Percentiles rank a stretch among this genome's conserved stretches.
Evolutionary conservation across 176 grass and related monocot genomes (phyloP).

Genomic region (Alopecurus myosuroides): DNA sequence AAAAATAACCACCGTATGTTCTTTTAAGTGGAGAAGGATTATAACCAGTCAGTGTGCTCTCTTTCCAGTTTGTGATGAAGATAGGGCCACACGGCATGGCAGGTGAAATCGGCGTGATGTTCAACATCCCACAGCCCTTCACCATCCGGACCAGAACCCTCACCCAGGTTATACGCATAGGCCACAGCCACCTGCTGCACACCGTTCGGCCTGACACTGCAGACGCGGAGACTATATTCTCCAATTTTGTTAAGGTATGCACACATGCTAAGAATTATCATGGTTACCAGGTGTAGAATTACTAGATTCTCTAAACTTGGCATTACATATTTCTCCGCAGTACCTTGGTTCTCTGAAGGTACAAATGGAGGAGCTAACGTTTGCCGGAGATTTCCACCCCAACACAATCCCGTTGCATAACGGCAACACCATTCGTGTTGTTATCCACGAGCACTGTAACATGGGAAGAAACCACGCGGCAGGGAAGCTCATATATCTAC

Average conservation of each 20-base stretch:
- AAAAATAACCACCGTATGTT: neutral
- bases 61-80: constrained; percentile 15
- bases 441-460: constrained; percentile 10
- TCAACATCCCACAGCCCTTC: constrained; percentile 57
- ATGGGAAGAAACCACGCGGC: neutral
- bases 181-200: constrained; percentile 29
- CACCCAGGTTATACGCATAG: constrained; percentile 34
- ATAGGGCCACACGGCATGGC: constrained; percentile 40
- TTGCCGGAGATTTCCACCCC: too few species aligned
- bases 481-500: constrained; percentile 30
- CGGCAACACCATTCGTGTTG: neutral
- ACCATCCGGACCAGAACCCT: constrained; percentile 39
- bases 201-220: constrained; percentile 26
- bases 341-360: too few species aligned
- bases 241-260: too few species aligned
- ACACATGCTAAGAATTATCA: too few species aligned
- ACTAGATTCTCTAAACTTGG: too few species aligned
- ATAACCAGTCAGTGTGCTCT: neutral
- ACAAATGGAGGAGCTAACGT: too few species aligned
- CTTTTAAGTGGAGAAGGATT: neutral
- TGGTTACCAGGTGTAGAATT: too few species aligned
- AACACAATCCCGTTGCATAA: too few species aligned
- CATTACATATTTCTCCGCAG: too few species aligned
- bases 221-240: too few species aligned
- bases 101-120: constrained; percentile 52